A percentile compares a stretch with the other conserved stretches of the same genome.
Conservation (phyloP, 306 rosid genomes). For the Malus orientalis region DNA sequence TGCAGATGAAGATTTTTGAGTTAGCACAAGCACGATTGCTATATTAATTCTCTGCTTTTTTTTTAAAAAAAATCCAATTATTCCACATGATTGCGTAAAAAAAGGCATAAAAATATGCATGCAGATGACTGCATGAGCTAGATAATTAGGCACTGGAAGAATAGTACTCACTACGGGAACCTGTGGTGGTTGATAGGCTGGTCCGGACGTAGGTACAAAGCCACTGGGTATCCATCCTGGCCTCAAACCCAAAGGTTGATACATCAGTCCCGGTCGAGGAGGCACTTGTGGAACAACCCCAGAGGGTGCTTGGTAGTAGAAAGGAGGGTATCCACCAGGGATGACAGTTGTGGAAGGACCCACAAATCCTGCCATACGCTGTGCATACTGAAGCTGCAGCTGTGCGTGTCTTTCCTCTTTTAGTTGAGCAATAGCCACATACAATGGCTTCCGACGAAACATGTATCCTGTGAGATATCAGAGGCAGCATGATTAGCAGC, state of each 20-base stretch:
- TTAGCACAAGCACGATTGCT: neutral
- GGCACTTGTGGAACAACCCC: constrained; percentile 54
- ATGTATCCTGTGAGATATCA: constrained; percentile 47
- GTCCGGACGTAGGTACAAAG: constrained; percentile 49
- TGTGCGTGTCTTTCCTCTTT: constrained; percentile 80
- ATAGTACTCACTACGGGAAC: constrained; percentile 44
- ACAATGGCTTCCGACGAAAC: constrained; percentile 78
- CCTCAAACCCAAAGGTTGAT: constrained; percentile 52
- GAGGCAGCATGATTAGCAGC: neutral
- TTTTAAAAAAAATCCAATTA: neutral
- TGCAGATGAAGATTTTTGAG: constrained; percentile 19
- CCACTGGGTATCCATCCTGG: constrained; percentile 64
- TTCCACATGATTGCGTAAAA: neutral
- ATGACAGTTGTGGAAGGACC: constrained; percentile 52
- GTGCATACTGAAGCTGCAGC: constrained; percentile 60
- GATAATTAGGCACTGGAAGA: constrained; percentile 6
- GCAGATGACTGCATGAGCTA: neutral
- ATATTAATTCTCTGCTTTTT: neutral
- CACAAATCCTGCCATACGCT: constrained; percentile 41
- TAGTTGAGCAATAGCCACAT: constrained; percentile 81
- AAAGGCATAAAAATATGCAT: neutral
- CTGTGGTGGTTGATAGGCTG: constrained; percentile 51
- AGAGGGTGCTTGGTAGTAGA: constrained; percentile 47
- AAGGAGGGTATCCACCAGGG: constrained; percentile 70
- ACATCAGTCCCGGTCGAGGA: constrained; percentile 49